Evolutionary conservation across 805 yeast genomes (phyloP).

Genomic region (Tetrapisispora iriomotensis): DNA sequence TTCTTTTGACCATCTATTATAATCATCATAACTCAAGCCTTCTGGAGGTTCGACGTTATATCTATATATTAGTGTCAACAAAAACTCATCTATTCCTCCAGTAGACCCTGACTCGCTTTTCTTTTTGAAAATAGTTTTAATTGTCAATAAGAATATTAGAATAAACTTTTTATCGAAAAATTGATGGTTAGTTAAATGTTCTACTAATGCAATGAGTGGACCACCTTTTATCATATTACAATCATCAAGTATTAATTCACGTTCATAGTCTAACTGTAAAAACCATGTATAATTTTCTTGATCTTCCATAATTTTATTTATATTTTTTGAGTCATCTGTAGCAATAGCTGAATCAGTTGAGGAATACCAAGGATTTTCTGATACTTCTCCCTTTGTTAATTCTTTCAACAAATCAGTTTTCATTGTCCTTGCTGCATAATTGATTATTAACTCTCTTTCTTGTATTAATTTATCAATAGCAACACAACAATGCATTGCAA

Average conservation of each 20-base stretch:
- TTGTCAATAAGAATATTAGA: slow-evolving; percentile 61
- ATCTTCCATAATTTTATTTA: not conserved
- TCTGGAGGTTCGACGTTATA: slow-evolving; percentile 76
- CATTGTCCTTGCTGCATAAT: slow-evolving; percentile 70
- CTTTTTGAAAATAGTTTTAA: slow-evolving; percentile 44
- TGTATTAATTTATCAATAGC: slow-evolving; percentile 52
- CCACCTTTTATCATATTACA: slow-evolving; percentile 78
- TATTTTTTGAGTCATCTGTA: not conserved
- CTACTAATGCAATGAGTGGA: slow-evolving; percentile 62
- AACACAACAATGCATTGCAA: slow-evolving; percentile 28
- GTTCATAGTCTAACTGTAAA: slow-evolving; percentile 57
- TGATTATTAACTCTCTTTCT: slow-evolving; percentile 59
- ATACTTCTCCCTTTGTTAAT: slow-evolving; percentile 39
- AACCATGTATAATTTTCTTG: slow-evolving; percentile 53
- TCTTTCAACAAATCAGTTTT: slow-evolving; percentile 60
- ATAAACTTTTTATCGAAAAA: slow-evolving; percentile 53
- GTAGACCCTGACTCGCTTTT: not conserved
- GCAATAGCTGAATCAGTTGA: not conserved
- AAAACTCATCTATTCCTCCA: slow-evolving; percentile 52
- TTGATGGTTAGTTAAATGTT: slow-evolving; percentile 71
- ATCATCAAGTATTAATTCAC: slow-evolving; percentile 48
- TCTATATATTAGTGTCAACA: slow-evolving; percentile 49
- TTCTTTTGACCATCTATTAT: slow-evolving; percentile 61
- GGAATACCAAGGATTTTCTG: slow-evolving; percentile 2
- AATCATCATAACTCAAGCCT: slow-evolving; percentile 75